phyloP scores from a whole-genome alignment of 768 basidiomycete genomes.

The Hygrocybe coccinea region DNA sequence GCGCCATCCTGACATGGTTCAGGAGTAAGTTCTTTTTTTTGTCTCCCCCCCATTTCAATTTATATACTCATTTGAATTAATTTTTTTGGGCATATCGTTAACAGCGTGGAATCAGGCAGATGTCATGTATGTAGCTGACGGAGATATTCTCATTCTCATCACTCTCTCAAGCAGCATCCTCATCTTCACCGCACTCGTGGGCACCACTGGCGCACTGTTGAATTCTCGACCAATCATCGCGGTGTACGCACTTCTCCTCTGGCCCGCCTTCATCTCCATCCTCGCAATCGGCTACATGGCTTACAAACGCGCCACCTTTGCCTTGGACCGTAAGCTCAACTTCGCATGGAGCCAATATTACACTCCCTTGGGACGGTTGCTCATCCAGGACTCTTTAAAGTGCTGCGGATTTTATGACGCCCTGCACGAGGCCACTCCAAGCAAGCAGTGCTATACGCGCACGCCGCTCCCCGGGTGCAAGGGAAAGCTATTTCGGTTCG shows the following conservation, averaged over 20 bases:
- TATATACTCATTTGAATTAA: neutral
- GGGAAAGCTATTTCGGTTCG: constrained; percentile 50
- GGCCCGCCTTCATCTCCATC: constrained; percentile 55
- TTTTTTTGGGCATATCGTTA: neutral
- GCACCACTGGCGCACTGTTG: constrained; percentile 55
- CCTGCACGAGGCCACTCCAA: constrained; percentile 55
- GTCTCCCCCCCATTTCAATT: too few relatives aligned
- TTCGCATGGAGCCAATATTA: constrained; percentile 64
- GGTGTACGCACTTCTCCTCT: constrained; percentile 61
- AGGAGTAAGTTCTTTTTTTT: constrained; percentile 35
- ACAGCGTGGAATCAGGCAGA: constrained; percentile 60
- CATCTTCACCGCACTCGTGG: constrained; percentile 55
- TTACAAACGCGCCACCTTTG: constrained; percentile 56
- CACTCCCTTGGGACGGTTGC: constrained; percentile 46
- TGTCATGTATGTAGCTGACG: constrained; percentile 57
- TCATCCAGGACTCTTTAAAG: constrained; percentile 55
- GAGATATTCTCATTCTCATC: constrained; percentile 50
- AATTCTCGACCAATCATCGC: constrained; percentile 66
- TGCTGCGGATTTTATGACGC: constrained; percentile 67
- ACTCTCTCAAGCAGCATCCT: constrained; percentile 54
- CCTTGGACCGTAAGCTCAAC: constrained; percentile 63
- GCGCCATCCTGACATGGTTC: constrained; percentile 57
- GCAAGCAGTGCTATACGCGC: constrained; percentile 56
- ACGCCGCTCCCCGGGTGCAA: constrained; percentile 66
- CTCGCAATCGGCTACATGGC: constrained; percentile 59